Evolutionary conservation across 1,284 basidiomycete genomes (phyloP), one percentile per base, ranked within the genome.

Genomic region (Melampsora americana): DNA sequence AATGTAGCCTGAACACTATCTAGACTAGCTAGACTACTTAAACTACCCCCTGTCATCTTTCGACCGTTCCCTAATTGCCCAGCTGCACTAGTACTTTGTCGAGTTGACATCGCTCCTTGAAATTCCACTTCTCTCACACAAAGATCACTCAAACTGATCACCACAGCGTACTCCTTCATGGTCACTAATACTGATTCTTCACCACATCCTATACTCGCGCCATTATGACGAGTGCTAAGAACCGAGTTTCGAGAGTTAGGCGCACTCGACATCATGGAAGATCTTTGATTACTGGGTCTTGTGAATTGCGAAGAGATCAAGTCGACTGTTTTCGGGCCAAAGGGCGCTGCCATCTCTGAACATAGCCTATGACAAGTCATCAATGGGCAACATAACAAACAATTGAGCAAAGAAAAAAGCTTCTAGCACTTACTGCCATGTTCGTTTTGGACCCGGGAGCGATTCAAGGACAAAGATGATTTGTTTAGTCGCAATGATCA

Each of bases 81-180:
- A 53, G 50, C 50, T 35, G 35, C 35, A 20, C 42, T 66, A 28
- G 62, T 53, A 5, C 39, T 66, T 66, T 72, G 60, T n/a, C 46
- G 60, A 23, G 70, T 32, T 6, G 61, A 30, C 35, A 72, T 28
- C 44, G 62, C 39, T 14, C 70, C 70, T 32, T 72, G 70, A 14
- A 72, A 39, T 11, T 72, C 70, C 30, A 72, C 16, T 56, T 72
- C 70, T 23, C 70, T 56, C 18, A 72, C 70, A 35, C 44, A 50
- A 30, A 72, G 32, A 46, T 72, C 70, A 23, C 61, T 65, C 28
- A 72, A 65, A 4, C 44, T 50, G 14, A 72, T 65, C 6, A 72
- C 70, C 20, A 72, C 70, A 16, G 70, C 70, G 56, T 72, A 72
- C 35, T 72, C 70, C 32, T 72, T 72, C 70, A 72, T 72, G 23